Evolutionary conservation across 1,139 yeast genomes (phyloP), one percentile per base, ranked within the genome.

Genomic region (Geotrichum bryndzae): DNA sequence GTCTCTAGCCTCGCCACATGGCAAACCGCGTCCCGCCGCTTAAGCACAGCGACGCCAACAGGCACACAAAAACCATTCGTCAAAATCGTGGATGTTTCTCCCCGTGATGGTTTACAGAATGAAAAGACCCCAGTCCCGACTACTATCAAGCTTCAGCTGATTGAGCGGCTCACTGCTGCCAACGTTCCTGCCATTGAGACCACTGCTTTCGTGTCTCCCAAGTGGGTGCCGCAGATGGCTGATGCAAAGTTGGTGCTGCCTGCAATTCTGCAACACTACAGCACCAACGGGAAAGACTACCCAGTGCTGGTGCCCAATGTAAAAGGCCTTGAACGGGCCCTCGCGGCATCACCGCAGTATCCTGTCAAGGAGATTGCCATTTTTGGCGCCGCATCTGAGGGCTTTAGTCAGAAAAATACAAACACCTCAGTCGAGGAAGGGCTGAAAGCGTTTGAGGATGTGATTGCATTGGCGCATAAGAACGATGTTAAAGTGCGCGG

Each of bases 31-130:
- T 33, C 38, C 11, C 38, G 38, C 7, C 1, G 11, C 11, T 33
- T 33, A 11, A 33, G 38, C 38, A 8, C 38, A 33, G 38, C 11
- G 38, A 11, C 51, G 11, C 27, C 51, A 13, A 58, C 60, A 18
- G 11, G 11, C 7, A 8, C 38, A 1, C 38, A 7, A 7, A 33
- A 33, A 33, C 38, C 38, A 11, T 66, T 58, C 53, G 66, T 70
- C 23, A 64, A 67, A 38, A 71, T 74, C 29, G 74, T 74, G 4
- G 77, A 74, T 56, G 77, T 74, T 2, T 72, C 74, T 10, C 75
- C 76, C 10, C 68, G 77, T 23, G 77, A 74, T 61, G 77, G 77
- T 6, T 70, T 74, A 23, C 77, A 74, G 60, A 74, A 74, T 60
- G 77, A 74, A 63, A 68, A 68, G 54, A 57, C 62, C 13, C 62